phyloP scores from a whole-genome alignment of 192 early-diverging fungal species.

The Podila epicladia region DNA sequence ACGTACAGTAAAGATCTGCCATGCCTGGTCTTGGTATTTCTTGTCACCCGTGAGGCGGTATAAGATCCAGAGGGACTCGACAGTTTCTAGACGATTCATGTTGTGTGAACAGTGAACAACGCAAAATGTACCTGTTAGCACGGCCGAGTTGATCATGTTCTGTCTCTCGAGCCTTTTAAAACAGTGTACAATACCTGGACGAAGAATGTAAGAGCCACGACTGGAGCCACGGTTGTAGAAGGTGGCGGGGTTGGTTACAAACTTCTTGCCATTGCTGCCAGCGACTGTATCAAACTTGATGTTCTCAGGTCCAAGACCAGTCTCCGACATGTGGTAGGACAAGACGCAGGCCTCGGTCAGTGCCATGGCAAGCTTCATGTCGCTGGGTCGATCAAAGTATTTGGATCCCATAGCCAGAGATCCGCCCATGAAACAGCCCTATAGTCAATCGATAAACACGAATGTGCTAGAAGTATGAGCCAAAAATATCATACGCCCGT shows the following conservation, averaged over 20 bases:
- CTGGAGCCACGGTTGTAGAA: conserved; percentile 16
- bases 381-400: conserved; percentile 48
- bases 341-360: conserved; percentile 60
- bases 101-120: too few relatives aligned
- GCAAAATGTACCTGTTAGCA: too few relatives aligned
- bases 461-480: neutral
- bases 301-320: conserved; percentile 64
- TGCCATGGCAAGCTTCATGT: conserved; percentile 44
- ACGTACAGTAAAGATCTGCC: conserved; percentile 69
- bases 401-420: conserved; percentile 58
- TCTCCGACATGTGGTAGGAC: conserved; percentile 53
- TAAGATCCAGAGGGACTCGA: conserved; percentile 79
- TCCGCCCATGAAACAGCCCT: conserved; percentile 67
- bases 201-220: conserved; percentile 48
- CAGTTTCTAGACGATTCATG: conserved; percentile 58
- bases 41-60: conserved; percentile 77
- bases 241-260: conserved; percentile 9
- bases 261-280: neutral
- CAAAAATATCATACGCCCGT: neutral
- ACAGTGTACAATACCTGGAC: conserved; percentile 56
- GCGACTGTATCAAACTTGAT: conserved; percentile 38
- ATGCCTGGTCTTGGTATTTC: conserved; percentile 72
- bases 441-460: neutral
- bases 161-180: neutral
- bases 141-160: neutral